Percentiles rank a stretch among this genome's conserved stretches.
Conservation (phyloP, 129 eudicot species). For the Chrysanthemum seticuspe region DNA sequence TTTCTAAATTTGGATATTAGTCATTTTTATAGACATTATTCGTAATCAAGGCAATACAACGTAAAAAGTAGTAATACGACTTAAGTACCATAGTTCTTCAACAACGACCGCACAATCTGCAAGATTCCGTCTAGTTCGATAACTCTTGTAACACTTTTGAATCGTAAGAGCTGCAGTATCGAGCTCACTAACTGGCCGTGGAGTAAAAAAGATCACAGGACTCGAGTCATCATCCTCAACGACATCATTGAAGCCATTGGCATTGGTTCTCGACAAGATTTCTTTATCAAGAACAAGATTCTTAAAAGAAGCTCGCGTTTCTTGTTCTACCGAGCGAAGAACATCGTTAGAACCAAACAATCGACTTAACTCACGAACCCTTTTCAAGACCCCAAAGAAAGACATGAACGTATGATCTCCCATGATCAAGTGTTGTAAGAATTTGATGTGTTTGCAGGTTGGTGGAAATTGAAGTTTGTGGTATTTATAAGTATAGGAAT, state of each 20-base stretch:
- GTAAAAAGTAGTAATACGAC: background rate
- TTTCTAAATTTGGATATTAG: background rate
- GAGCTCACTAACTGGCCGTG: constrained; percentile 32
- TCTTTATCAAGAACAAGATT: constrained; percentile 38
- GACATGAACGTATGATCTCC: constrained; percentile 13
- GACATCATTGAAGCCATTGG: constrained; percentile 15
- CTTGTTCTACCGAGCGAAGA: background rate
- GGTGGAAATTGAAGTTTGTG: constrained; percentile 10
- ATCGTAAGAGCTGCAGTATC: constrained; percentile 61
- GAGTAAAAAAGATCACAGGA: constrained; percentile 6
- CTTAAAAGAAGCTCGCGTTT: constrained; percentile 21
- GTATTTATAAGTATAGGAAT: constrained; percentile 20
- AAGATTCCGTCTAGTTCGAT: constrained; percentile 70
- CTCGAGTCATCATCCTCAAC: background rate
- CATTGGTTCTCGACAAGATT: constrained; percentile 4
- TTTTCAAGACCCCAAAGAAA: constrained; percentile 15
- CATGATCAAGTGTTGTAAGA: constrained; percentile 6
- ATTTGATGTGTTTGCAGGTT: constrained; percentile 6
- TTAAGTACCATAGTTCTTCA: constrained; percentile 62
- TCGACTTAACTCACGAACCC: constrained; percentile 21
- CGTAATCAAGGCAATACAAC: too few relatives aligned
- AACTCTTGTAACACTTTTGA: constrained; percentile 71
- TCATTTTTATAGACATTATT: too few relatives aligned
- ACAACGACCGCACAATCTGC: constrained; percentile 85
- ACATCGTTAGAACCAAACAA: constrained; percentile 6